Evolutionary conservation across 2,329 filamentous ascomycete genomes (phyloP), one percentile per base, ranked within the genome.

Genomic region (Botrytis galanthina): DNA sequence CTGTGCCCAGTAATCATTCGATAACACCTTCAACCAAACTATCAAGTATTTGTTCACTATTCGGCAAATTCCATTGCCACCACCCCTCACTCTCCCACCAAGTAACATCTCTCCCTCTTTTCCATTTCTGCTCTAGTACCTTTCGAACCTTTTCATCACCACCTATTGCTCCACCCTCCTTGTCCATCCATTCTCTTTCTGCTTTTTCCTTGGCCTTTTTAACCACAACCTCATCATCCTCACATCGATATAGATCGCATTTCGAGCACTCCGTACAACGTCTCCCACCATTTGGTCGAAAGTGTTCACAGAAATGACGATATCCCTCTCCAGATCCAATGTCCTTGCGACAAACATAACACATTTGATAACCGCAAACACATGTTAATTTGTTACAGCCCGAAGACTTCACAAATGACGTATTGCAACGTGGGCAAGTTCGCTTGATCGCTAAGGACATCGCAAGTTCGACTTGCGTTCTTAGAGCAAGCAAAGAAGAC

Each of bases 361-460:
- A 99, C 95, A 98, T 98, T 78, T 93, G 92, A 83, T 98, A 98
- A 14, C 96, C 96, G 83, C 96, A 99, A 26, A 94, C 91, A 81
- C 96, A 98, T 9, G 94, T 95, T 59, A 99, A 87, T 84, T 98
- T 98, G 85, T 99, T 99, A 87, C 96, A 99, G 79, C 96, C 96
- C 39, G 91, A 91, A 10, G 90, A 92, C 82, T 98, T 98, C 83
- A 99, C 93, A 81, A 98, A 98, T 26, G 91, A 93, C 16, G 95
- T 93, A 78, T 93, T 92, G 85, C 96, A 99, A 66, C 92, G 89
- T 14, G 96, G 96, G 81, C 96, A 99, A 16, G 96, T 95, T 69
- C 96, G 92, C 84, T 98, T 99, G 81, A 98, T 90, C 37, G 95
- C 95, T 80, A 95, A 90, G 75, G 95, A 97, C 85, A 97, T 96